Conservation (phyloP, 169 alveolate genomes). For the Babesia gibsoni region DNA sequence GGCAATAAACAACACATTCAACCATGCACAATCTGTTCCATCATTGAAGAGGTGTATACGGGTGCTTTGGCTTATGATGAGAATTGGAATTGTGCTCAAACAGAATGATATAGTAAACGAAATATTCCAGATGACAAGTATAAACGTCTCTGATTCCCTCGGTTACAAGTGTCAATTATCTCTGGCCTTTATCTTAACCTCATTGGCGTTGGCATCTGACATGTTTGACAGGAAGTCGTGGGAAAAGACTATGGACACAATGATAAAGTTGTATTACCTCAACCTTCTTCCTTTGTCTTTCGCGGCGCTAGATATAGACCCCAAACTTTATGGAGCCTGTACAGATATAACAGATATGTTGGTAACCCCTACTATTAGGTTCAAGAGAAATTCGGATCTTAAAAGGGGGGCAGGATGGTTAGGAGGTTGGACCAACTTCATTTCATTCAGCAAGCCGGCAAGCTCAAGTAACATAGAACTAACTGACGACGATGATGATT, state of each 20-base stretch:
- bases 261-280: conserved; percentile 49
- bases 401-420: conserved; percentile 45
- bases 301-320: conserved; percentile 57
- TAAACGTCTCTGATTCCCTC: conserved; percentile 35
- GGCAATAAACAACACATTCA: conserved; percentile 14
- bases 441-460: conserved; percentile 35
- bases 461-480: not conserved
- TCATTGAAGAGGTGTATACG: conserved; percentile 33
- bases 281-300: conserved; percentile 58
- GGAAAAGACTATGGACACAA: conserved; percentile 49
- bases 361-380: conserved; percentile 48
- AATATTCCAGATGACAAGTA: conserved; percentile 41
- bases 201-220: conserved; percentile 49
- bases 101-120: conserved; percentile 15
- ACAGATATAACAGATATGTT: conserved; percentile 14
- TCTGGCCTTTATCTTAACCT: conserved; percentile 36
- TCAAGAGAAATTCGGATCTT: conserved; percentile 39
- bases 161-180: conserved; percentile 62
- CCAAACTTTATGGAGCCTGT: conserved; percentile 27
- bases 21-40: not conserved
- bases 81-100: conserved; percentile 31
- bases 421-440: conserved; percentile 56
- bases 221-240: conserved; percentile 49
- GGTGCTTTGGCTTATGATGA: conserved; percentile 41
- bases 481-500: conserved; percentile 3